phyloP scores from a whole-genome alignment of 306 rosid genomes.

The Acacia melanoxylon region DNA sequence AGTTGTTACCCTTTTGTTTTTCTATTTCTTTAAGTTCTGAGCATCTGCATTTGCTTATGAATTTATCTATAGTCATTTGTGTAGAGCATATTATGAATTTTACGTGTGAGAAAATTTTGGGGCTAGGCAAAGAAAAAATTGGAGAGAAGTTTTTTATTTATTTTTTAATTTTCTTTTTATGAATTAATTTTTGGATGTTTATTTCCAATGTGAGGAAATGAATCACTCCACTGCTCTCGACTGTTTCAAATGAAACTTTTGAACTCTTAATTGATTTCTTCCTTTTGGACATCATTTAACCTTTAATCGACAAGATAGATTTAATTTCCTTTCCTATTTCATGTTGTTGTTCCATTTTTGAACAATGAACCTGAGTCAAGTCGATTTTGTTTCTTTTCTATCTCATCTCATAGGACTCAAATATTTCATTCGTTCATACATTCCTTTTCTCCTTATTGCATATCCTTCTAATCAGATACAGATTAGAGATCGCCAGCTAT shows the following conservation, averaged over 20 bases:
- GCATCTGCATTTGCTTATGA: too few relatives aligned
- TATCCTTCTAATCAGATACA: neutral
- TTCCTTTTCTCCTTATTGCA: neutral
- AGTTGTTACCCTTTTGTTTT: too few relatives aligned
- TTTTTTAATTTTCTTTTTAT: neutral
- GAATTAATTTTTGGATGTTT: neutral
- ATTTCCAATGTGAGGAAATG: conserved; percentile 11
- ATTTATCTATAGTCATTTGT: too few relatives aligned
- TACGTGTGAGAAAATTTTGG: too few relatives aligned
- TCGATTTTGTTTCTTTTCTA: neutral
- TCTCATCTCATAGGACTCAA: neutral
- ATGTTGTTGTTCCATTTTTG: conserved; percentile 16
- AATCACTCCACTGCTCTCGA: conserved; percentile 1
- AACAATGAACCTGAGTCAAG: conserved; percentile 9
- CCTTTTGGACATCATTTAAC: neutral
- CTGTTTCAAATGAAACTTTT: neutral
- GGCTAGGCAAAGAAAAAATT: neutral
- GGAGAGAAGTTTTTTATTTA: neutral
- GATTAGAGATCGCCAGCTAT: neutral
- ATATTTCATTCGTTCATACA: neutral
- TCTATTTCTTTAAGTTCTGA: too few relatives aligned
- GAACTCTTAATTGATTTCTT: neutral
- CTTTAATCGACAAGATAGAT: neutral
- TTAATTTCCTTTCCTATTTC: conserved; percentile 8
- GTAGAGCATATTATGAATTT: too few relatives aligned